These are phyloP conservation scores for Lolium perenne DNA, from an alignment of 176 grass and related monocot genomes.

Conservation along the genomic window DNA sequence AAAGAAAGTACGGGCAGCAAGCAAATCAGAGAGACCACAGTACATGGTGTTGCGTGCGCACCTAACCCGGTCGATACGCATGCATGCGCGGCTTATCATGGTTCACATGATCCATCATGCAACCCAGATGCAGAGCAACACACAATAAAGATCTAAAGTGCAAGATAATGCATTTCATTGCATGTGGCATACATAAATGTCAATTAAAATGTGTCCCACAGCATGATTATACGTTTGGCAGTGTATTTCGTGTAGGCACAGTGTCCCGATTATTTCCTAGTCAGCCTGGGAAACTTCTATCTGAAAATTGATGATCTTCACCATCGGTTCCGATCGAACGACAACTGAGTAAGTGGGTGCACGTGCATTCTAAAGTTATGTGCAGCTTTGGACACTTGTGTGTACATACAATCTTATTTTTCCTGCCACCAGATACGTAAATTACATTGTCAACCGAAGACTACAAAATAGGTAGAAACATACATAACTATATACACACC, in stretches of 20 bases:
- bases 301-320: not conserved
- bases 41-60: not conserved
- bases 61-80: not conserved
- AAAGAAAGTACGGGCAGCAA: no score
- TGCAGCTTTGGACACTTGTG: no score
- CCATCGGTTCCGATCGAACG: not conserved
- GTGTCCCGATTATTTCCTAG: not conserved
- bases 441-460: no score
- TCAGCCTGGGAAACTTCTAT: not conserved
- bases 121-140: not conserved
- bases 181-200: slow-evolving; percentile 23
- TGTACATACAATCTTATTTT: no score
- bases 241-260: not conserved
- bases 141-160: slow-evolving; percentile 6
- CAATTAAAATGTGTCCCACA: not conserved
- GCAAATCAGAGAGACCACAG: not conserved
- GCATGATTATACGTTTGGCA: not conserved
- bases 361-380: no score
- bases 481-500: no score
- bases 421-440: no score
- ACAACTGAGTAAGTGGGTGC: not conserved
- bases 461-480: no score
- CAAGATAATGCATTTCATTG: not conserved
- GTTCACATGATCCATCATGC: slow-evolving; percentile 33
- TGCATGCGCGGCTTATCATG: not conserved